These are phyloP conservation scores for Pistacia atlantica DNA, from an alignment of 345 rosid species.

Conservation along the genomic window DNA sequence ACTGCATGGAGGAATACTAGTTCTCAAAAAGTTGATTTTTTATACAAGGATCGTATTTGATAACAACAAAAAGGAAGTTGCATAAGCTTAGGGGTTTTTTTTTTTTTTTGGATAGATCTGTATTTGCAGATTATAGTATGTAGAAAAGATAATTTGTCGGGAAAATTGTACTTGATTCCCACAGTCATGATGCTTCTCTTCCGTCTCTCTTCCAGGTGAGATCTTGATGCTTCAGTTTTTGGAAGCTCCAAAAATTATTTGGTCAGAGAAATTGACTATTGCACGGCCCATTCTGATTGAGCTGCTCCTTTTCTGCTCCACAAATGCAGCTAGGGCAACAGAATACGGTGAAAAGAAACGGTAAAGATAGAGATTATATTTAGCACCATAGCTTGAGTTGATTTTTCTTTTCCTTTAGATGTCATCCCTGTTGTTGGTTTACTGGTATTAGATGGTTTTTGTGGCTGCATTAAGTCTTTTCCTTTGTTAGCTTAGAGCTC, in stretches of 20 bases:
- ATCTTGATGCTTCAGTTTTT: neutral
- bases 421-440: too few species aligned
- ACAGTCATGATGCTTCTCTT: neutral
- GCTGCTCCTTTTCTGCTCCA: neutral
- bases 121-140: neutral
- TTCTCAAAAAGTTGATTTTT: constrained; percentile 52
- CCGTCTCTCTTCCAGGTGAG: neutral
- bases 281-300: neutral
- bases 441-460: neutral
- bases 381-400: too few species aligned
- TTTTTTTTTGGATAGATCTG: neutral
- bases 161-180: neutral
- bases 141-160: neutral
- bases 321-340: neutral
- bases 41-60: constrained; percentile 59
- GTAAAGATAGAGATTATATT: neutral
- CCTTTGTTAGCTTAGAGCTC: too few species aligned
- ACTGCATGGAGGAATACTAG: constrained; percentile 72
- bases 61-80: neutral
- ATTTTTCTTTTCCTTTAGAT: neutral
- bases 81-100: neutral
- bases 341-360: neutral
- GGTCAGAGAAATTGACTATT: neutral
- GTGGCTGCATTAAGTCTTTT: neutral
- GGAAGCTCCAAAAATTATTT: neutral